Evolutionary conservation across 495 filamentous ascomycete species (phyloP), one percentile per base, ranked within the genome.

Genomic region (Tuber indicum): DNA sequence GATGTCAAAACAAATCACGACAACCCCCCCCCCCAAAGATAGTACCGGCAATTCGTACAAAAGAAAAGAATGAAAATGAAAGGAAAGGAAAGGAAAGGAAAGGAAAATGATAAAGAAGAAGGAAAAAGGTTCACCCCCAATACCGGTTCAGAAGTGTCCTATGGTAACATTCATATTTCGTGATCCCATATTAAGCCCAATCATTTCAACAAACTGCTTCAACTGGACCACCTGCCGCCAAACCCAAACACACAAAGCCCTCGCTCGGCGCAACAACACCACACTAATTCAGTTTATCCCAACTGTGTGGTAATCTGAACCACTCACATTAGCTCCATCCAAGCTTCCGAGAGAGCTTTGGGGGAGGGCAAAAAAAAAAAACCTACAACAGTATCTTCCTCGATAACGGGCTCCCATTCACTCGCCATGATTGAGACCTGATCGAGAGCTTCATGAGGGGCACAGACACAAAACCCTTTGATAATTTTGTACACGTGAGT

Each of bases 371-470:
- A 17, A 17, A 46, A 49, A 49, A 52, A 21, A 36, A 16, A 46
- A 79, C 78, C 4, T 45, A 80, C 78, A 21, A 80, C 39, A 32
- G 73, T n/a, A 7, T 80, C 78, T 42, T 80, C 74, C 58, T 80
- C 78, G 17, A 80, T 72, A 41, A 21, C 66, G 16, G 78, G 73
- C 6, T 42, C 36, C 12, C 70, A 71, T 47, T 76, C 58, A 26
- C 41, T 75, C 43, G 16, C 58, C 47, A 23, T 16, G 32, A 16
- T 52, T 70, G 43, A 80, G 45, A 26, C 52, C 73, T 17, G 58
- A 19, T 21, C 42, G n/a, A 74, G 58, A 14, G 74, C 78, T 6
- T 41, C 71, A 4, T 39, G 49, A 16, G 66, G 74, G 43, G 77
- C 74, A 58, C 74, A 71, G n/a, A 72, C 78, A 10, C 71, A 79